A percentile compares a stretch with the other conserved stretches of the same genome.
These are phyloP conservation scores for Diversispora epigaea DNA, from an alignment of 192 early-diverging fungal species.

Conservation along the genomic window DNA sequence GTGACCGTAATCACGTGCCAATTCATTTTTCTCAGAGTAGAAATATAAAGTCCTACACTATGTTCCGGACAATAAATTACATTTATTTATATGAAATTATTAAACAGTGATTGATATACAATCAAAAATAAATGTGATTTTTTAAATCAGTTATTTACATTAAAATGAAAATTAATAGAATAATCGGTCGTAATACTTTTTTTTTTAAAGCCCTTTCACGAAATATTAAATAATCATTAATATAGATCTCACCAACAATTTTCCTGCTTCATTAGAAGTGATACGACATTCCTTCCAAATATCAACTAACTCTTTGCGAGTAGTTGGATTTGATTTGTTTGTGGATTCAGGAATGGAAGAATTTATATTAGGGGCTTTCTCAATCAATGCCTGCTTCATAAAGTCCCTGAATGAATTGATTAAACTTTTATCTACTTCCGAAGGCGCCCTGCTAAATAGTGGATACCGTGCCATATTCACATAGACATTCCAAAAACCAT, in stretches of 20 bases:
- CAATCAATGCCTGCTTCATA: conserved; percentile 19
- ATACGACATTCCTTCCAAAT: conserved; percentile 2
- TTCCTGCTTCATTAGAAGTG: conserved; percentile 13
- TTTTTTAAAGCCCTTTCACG: no score
- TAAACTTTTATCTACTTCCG: background rate
- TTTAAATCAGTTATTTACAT: no score
- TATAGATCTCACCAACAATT: background rate
- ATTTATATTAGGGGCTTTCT: background rate
- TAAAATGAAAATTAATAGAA: no score
- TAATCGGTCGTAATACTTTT: no score
- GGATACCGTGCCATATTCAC: conserved; percentile 19
- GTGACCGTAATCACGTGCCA: no score
- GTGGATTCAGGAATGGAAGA: background rate
- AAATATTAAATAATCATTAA: background rate
- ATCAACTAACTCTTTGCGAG: background rate
- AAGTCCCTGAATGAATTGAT: conserved; percentile 17
- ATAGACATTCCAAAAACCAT: conserved; percentile 4
- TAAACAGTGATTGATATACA: no score
- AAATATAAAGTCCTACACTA: no score
- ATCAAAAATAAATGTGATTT: no score
- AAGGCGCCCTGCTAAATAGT: background rate
- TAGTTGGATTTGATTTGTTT: background rate
- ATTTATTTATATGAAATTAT: no score
- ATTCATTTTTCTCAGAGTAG: no score
- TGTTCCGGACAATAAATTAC: no score